phyloP scores from a whole-genome alignment of 2,329 filamentous ascomycete genomes.

The Penicillium italicum region DNA sequence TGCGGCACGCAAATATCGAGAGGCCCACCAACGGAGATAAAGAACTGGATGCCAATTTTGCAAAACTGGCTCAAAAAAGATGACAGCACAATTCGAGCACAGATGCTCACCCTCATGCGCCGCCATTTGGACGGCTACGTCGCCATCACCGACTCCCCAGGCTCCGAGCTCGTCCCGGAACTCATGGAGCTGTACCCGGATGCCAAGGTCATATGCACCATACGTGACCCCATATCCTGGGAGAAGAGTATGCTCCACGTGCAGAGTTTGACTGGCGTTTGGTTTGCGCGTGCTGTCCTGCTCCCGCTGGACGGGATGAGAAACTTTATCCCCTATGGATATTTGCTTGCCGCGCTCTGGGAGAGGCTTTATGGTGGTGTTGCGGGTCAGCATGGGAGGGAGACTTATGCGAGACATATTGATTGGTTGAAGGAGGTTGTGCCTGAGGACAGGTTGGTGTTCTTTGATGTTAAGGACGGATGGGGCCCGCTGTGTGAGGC shows the following conservation, averaged over 20 bases:
- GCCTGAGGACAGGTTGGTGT: conserved; percentile 33
- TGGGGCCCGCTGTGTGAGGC: conserved; percentile 49
- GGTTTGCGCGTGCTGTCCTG: conserved; percentile 20
- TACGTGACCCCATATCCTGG: conserved; percentile 23
- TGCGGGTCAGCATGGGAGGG: conserved; percentile 5
- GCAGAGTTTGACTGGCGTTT: conserved; percentile 12
- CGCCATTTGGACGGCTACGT: conserved; percentile 41
- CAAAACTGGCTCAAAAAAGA: conserved; percentile 12
- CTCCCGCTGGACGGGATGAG: conserved; percentile 27
- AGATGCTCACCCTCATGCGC: conserved; percentile 13
- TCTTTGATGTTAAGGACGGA: conserved; percentile 42
- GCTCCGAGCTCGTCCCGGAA: conserved; percentile 44
- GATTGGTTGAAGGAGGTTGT: conserved; percentile 26
- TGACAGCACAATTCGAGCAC: neutral
- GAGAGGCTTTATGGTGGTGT: conserved; percentile 14
- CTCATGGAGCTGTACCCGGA: conserved; percentile 50
- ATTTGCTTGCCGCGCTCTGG: conserved; percentile 20
- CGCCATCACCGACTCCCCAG: conserved; percentile 48
- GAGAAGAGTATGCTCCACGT: conserved; percentile 23
- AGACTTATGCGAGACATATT: conserved; percentile 23
- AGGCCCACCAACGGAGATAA: conserved; percentile 22
- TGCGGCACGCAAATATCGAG: conserved; percentile 43
- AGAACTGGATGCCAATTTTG: conserved; percentile 23
- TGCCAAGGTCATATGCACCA: conserved; percentile 47
- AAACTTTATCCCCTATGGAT: conserved; percentile 22